These are phyloP conservation scores for Talaromyces nanjingensis DNA, from an alignment of 495 filamentous ascomycete genomes.

Conservation along the genomic window DNA sequence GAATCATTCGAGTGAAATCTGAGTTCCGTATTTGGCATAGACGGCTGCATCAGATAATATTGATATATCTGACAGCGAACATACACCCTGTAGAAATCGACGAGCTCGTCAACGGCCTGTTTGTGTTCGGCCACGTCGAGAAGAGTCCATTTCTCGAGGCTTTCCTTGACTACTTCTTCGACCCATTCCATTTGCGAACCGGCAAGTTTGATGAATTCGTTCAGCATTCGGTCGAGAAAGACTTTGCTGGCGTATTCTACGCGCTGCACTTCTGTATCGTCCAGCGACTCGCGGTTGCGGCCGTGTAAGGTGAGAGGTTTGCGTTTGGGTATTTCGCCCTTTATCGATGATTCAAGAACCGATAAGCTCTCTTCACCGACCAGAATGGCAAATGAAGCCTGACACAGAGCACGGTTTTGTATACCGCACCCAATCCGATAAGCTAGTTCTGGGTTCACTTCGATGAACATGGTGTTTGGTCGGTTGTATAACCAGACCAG, in stretches of 20 bases:
- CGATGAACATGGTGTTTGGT: slow-evolving; percentile 36
- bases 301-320: slow-evolving; percentile 20
- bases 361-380: slow-evolving; percentile 41
- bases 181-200: slow-evolving; percentile 39
- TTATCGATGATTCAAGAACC: slow-evolving; percentile 14
- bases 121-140: slow-evolving; percentile 10
- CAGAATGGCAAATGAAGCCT: slow-evolving; percentile 39
- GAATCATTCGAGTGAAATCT: not conserved
- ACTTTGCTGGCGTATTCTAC: slow-evolving; percentile 45
- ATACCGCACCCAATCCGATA: slow-evolving; percentile 40
- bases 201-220: slow-evolving; percentile 26
- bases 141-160: slow-evolving; percentile 20
- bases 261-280: slow-evolving; percentile 38
- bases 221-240: slow-evolving; percentile 30
- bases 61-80: slow-evolving; percentile 23
- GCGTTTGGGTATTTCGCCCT: not conserved
- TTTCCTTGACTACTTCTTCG: slow-evolving; percentile 4
- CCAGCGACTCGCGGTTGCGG: slow-evolving; percentile 26
- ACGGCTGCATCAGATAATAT: not conserved
- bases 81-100: slow-evolving; percentile 21
- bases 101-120: slow-evolving; percentile 13
- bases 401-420: slow-evolving; percentile 28
- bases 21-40: not conserved
- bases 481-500: slow-evolving; percentile 38
- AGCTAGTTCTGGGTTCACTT: slow-evolving; percentile 38